Base-by-base conservation (phyloP, 495 filamentous ascomycete genomes). In the Aspergillus wentii region DNA sequence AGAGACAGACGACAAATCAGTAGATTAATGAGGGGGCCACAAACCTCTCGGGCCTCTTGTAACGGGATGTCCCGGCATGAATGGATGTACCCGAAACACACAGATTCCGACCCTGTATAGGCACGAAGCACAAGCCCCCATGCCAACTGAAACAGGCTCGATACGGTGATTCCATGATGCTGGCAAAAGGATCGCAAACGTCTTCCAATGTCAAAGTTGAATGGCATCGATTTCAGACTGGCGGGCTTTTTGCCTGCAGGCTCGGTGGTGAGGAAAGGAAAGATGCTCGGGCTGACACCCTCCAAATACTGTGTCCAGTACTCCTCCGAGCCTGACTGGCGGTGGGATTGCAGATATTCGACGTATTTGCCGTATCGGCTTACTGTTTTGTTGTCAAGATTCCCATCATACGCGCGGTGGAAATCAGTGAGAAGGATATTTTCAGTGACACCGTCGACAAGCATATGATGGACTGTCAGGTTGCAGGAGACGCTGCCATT, bases 401-500 rank as follows among this genome's bases (percentile, higher is more conserved):
- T 8, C 16, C 33, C 44, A 33, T 37, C 14, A 26, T 49, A 58
- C 8, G 44, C 44, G 13, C 18, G 29, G n/a, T 38, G 41, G 15
- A 59, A 48, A 2, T 59, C 55, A 1, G 43, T 30, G 3, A 56
- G 26, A 9, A 56, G 39, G n/a, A 45, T 48, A 2, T 48, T 43
- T 7, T 46, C 35, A 0, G 59, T 63, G 1, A 31, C 7, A 8
- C 49, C 63, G 45, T 69, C 56, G 26, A 59, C 46, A 17, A 66
- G 40, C 13, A 65, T 46, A 54, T 71, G 63, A 44, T 62, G 72
- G 38, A 74, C 64, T 17, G 67, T 64, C 28, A 74, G 28, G 16
- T 65, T 55, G 35, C 59, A 64, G n/a, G 50, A 46, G 1, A 69
- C 52, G 13, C 40, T 36, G 1, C 48, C 49, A 15, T 32, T 43